A percentile compares a stretch with the other conserved stretches of the same genome.
These are phyloP conservation scores for Umbelopsis sp. DNA, from an alignment of 371 early-diverging fungal genomes.

Conservation along the genomic window DNA sequence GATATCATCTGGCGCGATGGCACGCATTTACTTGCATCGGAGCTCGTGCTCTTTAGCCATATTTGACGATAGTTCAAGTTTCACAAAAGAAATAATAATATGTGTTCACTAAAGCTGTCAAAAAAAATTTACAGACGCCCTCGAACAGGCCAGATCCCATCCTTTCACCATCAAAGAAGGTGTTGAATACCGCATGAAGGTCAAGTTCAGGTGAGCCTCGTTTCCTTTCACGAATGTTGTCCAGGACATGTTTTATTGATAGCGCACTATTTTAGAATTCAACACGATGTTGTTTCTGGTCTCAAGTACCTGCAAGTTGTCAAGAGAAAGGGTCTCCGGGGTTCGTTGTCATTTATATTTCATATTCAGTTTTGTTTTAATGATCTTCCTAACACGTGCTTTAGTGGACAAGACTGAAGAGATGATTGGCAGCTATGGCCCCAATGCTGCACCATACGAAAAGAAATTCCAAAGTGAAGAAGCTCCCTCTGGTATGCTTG, in stretches of 20 bases:
- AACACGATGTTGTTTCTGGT: slow-evolving; percentile 95
- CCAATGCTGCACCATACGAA: slow-evolving; percentile 74
- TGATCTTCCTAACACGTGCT: not conserved
- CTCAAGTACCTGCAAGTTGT: slow-evolving; percentile 93
- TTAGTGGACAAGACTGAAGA: slow-evolving; percentile 91
- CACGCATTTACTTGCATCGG: not conserved
- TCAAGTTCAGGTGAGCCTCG: slow-evolving; percentile 74
- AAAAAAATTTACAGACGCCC: slow-evolving; percentile 36
- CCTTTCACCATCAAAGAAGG: slow-evolving; percentile 95
- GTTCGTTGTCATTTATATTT: slow-evolving; percentile 35
- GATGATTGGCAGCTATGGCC: slow-evolving; percentile 96
- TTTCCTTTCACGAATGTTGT: not conserved
- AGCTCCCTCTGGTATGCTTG: slow-evolving; percentile 91
- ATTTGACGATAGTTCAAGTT: slow-evolving; percentile 12
- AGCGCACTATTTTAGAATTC: slow-evolving; percentile 58
- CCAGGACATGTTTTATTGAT: not conserved
- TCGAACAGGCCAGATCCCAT: slow-evolving; percentile 67
- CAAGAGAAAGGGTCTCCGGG: slow-evolving; percentile 83
- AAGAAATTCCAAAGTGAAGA: slow-evolving; percentile 85
- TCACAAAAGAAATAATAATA: slow-evolving; percentile 13
- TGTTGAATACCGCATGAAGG: slow-evolving; percentile 90
- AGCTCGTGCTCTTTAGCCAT: slow-evolving; percentile 11
- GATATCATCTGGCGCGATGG: not conserved
- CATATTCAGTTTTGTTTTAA: not conserved
- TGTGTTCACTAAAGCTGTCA: slow-evolving; percentile 21